Conservation (phyloP, 2,329 filamentous ascomycete species). For the Nemania serpens region DNA sequence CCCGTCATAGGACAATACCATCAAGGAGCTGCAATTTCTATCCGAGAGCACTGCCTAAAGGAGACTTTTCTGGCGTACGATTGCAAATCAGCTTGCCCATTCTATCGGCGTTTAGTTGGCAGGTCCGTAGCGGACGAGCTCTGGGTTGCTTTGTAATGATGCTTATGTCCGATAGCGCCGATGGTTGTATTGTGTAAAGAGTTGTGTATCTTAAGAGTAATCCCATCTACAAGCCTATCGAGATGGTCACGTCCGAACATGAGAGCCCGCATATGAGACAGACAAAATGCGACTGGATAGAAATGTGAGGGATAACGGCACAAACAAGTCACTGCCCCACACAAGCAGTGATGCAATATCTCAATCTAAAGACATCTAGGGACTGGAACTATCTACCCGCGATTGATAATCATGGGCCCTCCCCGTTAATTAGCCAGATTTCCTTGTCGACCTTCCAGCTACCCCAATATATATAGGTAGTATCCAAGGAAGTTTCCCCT, state of each 20-base stretch:
- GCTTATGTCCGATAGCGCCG: neutral
- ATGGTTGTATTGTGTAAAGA: conserved; percentile 4
- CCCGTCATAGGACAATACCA: conserved; percentile 51
- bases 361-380: too few relatives aligned
- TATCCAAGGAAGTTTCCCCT: neutral
- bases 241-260: too few relatives aligned
- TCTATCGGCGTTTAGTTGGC: too few relatives aligned
- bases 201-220: conserved; percentile 7
- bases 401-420: too few relatives aligned
- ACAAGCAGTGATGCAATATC: conserved; percentile 1
- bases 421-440: neutral
- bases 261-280: too few relatives aligned
- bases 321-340: neutral
- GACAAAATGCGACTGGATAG: neutral
- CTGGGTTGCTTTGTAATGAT: too few relatives aligned
- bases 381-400: too few relatives aligned
- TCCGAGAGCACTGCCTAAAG: too few relatives aligned
- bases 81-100: too few relatives aligned
- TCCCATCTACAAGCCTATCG: neutral
- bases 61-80: too few relatives aligned
- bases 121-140: too few relatives aligned
- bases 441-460: neutral
- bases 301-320: neutral
- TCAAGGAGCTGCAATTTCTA: too few relatives aligned
- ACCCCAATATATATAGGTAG: neutral